phyloP scores from a whole-genome alignment of 176 grass and related monocot species.

The Thinopyrum elongatum region DNA sequence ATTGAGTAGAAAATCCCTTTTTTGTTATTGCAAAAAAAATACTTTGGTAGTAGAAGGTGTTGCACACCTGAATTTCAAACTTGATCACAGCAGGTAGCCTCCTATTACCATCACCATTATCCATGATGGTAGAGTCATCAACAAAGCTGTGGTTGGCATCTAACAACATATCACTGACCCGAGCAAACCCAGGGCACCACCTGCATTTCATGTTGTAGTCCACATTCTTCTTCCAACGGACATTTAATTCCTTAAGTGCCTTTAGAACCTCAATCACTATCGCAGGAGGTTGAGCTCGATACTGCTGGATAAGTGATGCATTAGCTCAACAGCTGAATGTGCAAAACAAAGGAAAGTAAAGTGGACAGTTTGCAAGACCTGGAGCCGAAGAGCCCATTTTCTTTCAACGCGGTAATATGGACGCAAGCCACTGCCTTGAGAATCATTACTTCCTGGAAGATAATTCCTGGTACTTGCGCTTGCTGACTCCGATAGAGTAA shows the following conservation, averaged over 20 bases:
- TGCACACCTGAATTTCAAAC: conserved; percentile 89
- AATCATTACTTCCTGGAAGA: conserved; percentile 51
- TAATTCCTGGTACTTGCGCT: conserved; percentile 28
- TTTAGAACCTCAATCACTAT: conserved; percentile 92
- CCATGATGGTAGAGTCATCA: conserved; percentile 54
- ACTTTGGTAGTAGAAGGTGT: not conserved
- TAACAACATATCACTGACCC: conserved; percentile 37
- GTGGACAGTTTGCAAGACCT: conserved; percentile 46
- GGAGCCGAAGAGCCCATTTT: conserved; percentile 98
- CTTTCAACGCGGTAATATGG: conserved; percentile 56
- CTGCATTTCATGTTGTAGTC: conserved; percentile 98
- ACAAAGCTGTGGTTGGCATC: conserved; percentile 51
- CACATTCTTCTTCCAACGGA: conserved; percentile 91
- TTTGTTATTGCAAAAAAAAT: conserved; percentile 15
- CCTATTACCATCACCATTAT: conserved; percentile 48
- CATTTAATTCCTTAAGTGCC: conserved; percentile 82
- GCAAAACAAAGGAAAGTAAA: conserved; percentile 25
- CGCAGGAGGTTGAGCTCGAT: conserved; percentile 70
- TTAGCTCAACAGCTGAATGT: conserved; percentile 18
- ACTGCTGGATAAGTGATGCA: conserved; percentile 50
- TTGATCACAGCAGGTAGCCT: conserved; percentile 59
- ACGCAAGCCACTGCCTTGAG: conserved; percentile 43
- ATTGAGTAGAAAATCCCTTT: not conserved
- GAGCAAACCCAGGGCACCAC: conserved; percentile 46
- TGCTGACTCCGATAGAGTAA: conserved; percentile 17